Evolutionary conservation across 257 asterid species (phyloP).

Genomic region (Lantana camara): DNA sequence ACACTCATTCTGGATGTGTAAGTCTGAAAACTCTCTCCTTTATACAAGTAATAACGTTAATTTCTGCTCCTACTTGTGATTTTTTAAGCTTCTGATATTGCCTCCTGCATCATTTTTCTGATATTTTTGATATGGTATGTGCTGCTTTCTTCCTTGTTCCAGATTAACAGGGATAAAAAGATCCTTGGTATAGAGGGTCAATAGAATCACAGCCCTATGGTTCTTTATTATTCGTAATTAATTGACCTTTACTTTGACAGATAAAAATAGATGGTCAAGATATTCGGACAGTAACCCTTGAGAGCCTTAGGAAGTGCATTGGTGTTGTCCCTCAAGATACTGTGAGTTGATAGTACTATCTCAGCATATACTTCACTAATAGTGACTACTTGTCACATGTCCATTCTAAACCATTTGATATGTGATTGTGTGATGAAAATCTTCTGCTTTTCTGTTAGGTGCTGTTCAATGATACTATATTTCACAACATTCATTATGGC

Average conservation of each 20-base stretch:
- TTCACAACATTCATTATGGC: slow-evolving; percentile 92
- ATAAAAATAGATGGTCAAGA: slow-evolving; percentile 92
- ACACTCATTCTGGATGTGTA: slow-evolving; percentile 81
- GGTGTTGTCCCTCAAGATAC: slow-evolving; percentile 99
- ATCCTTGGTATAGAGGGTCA: slow-evolving; percentile 2
- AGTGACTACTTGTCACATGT: background rate
- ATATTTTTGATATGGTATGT: slow-evolving; percentile 14
- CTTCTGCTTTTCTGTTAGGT: slow-evolving; percentile 58
- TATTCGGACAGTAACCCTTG: slow-evolving; percentile 74
- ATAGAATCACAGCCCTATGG: background rate
- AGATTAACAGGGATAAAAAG: background rate
- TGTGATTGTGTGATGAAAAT: slow-evolving; percentile 7
- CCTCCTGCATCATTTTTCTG: slow-evolving; percentile 13
- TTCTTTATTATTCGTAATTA: background rate
- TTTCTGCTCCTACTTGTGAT: slow-evolving; percentile 16
- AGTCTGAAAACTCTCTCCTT: slow-evolving; percentile 33
- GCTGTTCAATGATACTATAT: slow-evolving; percentile 92
- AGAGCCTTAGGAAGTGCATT: slow-evolving; percentile 90
- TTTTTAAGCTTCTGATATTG: slow-evolving; percentile 9
- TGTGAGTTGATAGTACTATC: slow-evolving; percentile 52
- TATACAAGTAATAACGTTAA: background rate
- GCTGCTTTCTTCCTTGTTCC: slow-evolving; percentile 15
- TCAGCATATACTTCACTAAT: slow-evolving; percentile 5
- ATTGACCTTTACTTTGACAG: slow-evolving; percentile 45
- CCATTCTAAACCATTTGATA: slow-evolving; percentile 9